Base-by-base conservation (phyloP, 306 rosid species). In the Vigna hirtella region DNA sequence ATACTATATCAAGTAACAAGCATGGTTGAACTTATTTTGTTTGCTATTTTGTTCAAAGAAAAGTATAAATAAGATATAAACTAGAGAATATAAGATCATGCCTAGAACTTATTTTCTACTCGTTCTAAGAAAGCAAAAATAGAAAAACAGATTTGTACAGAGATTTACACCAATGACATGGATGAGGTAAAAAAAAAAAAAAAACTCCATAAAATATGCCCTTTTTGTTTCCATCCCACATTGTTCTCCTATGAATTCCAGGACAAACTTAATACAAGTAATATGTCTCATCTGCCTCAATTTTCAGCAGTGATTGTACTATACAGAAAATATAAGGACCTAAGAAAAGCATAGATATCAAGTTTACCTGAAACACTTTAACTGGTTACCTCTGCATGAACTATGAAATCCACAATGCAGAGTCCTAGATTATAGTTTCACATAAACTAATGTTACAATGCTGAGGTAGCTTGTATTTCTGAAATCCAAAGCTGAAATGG, bases 401-500 rank as follows among this genome's bases (percentile, higher is more conserved):
- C 72, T 49, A 58, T 17, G 52, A 61, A 79, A 62, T 55, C 55
- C 64, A 79, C 77, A 50, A 49, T 57, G 32, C 77, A 68, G 50
- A 47, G 53, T 47, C 70, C 62, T 83, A 66, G 36, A 30, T 20
- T 22, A 72, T 55, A 76, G 53, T 63, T 72, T 7, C 50, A 47
- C 40, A 80, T 77, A 65, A 82, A 72, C 79, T 20, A 16, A 62
- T 79, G 77, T 38, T 79, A 83, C 84, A 84, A 67, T 65, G 67
- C 66, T 51, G 76, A 53, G 70, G 70, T 63, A 76, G 73, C 71
- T 68, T 40, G 15, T 26, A 81, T 77, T 66, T 79, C 32, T n/a
- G 58, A 56, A 66, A 66, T 63, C 81, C 53, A 77, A 47, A 5
- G 66, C 76, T 9, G 61, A 68, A 66, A 38, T 10, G 24, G n/a